Evolutionary conservation across 2,329 filamentous ascomycete genomes (phyloP), one percentile per base, ranked within the genome.

Genomic region (Colletotrichum phormii): DNA sequence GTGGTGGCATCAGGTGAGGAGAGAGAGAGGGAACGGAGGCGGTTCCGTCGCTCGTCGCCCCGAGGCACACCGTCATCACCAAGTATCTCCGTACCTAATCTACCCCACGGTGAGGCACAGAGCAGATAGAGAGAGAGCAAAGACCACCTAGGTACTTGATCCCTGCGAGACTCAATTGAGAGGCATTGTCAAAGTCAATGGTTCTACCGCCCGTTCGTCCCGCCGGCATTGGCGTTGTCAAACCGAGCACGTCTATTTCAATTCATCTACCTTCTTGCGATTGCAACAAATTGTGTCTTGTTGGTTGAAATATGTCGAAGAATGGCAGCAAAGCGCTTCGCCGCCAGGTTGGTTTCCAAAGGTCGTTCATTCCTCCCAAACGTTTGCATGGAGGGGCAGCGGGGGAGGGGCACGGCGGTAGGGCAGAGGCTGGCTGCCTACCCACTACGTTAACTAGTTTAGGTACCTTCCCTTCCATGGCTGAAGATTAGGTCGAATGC

Each of bases 381-480:
- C 26, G 29, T 42, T 35, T 62, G 18, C 24, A 67, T 29, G 58
- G 58, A 54, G 58, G 46, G 65, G 65, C n/a, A 53, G 58, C 26
- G 65, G 58, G 46, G 65, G 65, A 67, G 65, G 65, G 65, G 49
- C 33, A 62, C n/a, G 8, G n/a, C 24, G 42, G 26, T 42, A 62
- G 29, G 60, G 60, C 60, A 53, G 24, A 58, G 55, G 55, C 55
- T 11, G 26, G 55, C 26, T 42, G 37, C 37, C 37, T 42, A 42
- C 37, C 37, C 13, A 42, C 37, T 42, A 42, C 37, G 37, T 42
- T 31, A n/a, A 57, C 15, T 57, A 57, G 24, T 26, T 31, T 15
- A 57, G 54, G 7, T 57, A 31, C 18, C 42, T 49, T 18, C 18
- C 53, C 5, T n/a, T 46, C 42, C 42, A 18, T 46, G 42, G 18